These are phyloP conservation scores for Alternaria sp. DNA, from an alignment of 2,329 filamentous ascomycete genomes.

Conservation along the genomic window DNA sequence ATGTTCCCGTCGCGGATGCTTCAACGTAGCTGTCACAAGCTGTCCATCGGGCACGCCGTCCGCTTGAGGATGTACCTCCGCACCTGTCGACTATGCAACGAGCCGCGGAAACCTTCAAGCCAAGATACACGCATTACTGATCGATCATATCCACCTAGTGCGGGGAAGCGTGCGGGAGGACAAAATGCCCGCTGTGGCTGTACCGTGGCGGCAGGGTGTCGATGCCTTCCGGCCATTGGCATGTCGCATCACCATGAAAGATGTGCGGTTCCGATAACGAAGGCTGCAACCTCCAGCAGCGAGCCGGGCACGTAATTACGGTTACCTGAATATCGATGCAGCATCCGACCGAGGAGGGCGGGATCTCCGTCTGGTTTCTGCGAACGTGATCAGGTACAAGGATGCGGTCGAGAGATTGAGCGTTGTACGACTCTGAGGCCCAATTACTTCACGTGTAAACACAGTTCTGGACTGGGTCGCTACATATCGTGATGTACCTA, in stretches of 20 bases:
- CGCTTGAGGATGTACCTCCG: constrained; percentile 14
- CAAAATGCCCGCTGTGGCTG: constrained; percentile 25
- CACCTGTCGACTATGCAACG: constrained; percentile 17
- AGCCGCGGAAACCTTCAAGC: constrained; percentile 12
- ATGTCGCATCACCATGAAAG: constrained; percentile 12
- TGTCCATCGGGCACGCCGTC: constrained; percentile 24
- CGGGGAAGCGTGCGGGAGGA: constrained; percentile 30
- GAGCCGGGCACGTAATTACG: neutral
- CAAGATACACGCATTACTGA: constrained; percentile 7
- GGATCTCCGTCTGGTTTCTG: neutral
- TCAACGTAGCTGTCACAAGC: constrained; percentile 29
- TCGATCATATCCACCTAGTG: constrained; percentile 19
- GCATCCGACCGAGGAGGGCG: neutral
- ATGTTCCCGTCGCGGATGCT: constrained; percentile 22
- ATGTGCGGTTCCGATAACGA: neutral
- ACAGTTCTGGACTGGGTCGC: neutral
- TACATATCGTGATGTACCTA: neutral
- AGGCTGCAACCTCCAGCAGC: neutral
- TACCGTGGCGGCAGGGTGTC: constrained; percentile 19
- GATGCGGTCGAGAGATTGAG: neutral
- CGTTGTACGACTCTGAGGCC: neutral
- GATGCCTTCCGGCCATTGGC: constrained; percentile 13
- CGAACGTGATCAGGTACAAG: neutral
- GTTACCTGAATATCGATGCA: neutral
- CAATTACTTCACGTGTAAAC: neutral